Evolutionary conservation across 2,329 filamentous ascomycete species (phyloP).

Genomic region (Myriosclerotinia scirpicola): DNA sequence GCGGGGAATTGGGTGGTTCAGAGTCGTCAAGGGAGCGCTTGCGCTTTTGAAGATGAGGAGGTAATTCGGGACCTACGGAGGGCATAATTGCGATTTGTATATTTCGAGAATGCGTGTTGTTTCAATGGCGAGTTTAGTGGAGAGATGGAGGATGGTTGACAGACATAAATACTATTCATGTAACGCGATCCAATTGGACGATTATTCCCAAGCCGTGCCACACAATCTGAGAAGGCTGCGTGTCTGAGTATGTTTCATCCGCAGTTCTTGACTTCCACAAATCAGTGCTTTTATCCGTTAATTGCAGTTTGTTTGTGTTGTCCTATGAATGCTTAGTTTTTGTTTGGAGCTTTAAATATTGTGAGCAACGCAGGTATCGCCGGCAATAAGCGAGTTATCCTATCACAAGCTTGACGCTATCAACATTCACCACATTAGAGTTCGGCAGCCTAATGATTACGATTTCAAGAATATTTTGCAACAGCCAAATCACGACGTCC

Average conservation of each 20-base stretch:
- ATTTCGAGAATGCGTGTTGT: not conserved
- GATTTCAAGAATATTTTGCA: not conserved
- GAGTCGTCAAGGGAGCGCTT: slow-evolving; percentile 54
- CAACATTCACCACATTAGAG: slow-evolving; percentile 3
- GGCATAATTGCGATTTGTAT: slow-evolving; percentile 32
- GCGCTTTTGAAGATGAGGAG: slow-evolving; percentile 64
- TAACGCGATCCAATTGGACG: slow-evolving; percentile 12
- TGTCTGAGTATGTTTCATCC: not conserved
- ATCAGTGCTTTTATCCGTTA: not conserved
- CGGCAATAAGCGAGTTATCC: slow-evolving; percentile 23
- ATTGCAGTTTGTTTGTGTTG: not conserved
- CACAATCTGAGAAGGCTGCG: slow-evolving; percentile 7
- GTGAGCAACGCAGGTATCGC: slow-evolving; percentile 16
- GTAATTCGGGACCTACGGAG: slow-evolving; percentile 64
- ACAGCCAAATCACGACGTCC: not conserved
- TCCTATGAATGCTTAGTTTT: slow-evolving; percentile 8
- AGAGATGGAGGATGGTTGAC: slow-evolving; percentile 2
- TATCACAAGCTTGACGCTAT: slow-evolving; percentile 19
- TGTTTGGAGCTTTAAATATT: slow-evolving; percentile 6
- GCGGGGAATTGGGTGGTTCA: slow-evolving; percentile 44
- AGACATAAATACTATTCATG: slow-evolving; percentile 7
- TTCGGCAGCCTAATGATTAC: not conserved
- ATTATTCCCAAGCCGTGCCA: slow-evolving; percentile 8
- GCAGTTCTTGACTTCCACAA: not conserved
- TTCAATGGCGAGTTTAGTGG: slow-evolving; percentile 20